phyloP scores from a whole-genome alignment of 2,329 filamentous ascomycete species.

The Cladophialophora psammophila region DNA sequence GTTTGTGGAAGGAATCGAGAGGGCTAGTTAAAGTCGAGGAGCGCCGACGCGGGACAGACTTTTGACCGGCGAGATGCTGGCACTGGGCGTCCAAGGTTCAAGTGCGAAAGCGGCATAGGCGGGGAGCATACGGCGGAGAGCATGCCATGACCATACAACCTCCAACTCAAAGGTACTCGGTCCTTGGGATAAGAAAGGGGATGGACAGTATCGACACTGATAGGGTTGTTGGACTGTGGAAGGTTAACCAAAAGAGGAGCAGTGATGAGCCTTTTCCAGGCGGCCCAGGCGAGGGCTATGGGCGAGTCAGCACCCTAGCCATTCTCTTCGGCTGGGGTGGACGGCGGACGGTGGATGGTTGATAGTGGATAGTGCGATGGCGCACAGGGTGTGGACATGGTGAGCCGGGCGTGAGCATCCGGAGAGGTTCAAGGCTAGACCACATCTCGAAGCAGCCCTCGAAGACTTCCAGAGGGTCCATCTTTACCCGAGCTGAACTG shows the following conservation, averaged over 20 bases:
- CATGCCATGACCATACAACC: slow-evolving; percentile 7
- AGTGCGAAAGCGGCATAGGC: slow-evolving; percentile 21
- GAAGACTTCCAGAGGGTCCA: not conserved
- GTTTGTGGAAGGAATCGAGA: slow-evolving; percentile 7
- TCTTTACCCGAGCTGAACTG: slow-evolving; percentile 22
- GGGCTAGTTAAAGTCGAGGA: slow-evolving; percentile 13
- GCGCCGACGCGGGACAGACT: slow-evolving; percentile 13
- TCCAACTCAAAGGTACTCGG: slow-evolving; percentile 6
- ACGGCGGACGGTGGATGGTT: no score
- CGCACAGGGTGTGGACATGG: not conserved
- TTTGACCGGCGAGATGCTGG: slow-evolving; percentile 19
- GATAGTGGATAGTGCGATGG: not conserved
- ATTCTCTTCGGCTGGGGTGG: slow-evolving; percentile 1
- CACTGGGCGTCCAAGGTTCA: slow-evolving; percentile 2
- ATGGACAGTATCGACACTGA: slow-evolving; percentile 3
- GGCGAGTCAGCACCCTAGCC: not conserved
- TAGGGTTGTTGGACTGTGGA: not conserved
- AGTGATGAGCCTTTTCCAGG: not conserved
- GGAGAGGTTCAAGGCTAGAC: slow-evolving; percentile 11
- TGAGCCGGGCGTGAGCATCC: slow-evolving; percentile 3
- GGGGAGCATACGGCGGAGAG: slow-evolving; percentile 12
- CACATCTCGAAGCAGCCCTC: slow-evolving; percentile 13
- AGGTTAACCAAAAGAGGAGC: slow-evolving; percentile 9
- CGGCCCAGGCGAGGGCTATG: not conserved
- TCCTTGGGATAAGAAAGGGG: slow-evolving; percentile 16